A percentile compares a stretch with the other conserved stretches of the same genome.
phyloP scores from a whole-genome alignment of 1,284 basidiomycete species.

The Caloboletus inedulis region DNA sequence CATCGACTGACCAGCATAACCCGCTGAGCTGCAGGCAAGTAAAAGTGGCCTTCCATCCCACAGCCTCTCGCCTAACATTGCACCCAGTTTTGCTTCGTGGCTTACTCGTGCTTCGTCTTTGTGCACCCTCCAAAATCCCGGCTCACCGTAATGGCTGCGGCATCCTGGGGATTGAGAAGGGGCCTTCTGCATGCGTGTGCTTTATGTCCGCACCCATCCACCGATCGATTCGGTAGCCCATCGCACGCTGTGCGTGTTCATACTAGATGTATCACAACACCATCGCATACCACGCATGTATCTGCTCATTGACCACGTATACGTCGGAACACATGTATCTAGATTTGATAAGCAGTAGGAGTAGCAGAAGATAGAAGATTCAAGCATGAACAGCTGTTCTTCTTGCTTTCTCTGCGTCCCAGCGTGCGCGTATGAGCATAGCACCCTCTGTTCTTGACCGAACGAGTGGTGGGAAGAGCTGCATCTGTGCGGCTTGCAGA shows the following conservation, averaged over 20 bases:
- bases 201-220: conserved; percentile 17
- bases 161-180: neutral
- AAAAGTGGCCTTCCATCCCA: neutral
- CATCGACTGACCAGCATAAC: conserved; percentile 22
- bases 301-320: conserved; percentile 8
- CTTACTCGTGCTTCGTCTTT: neutral
- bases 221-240: conserved; percentile 22
- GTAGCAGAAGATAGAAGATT: neutral
- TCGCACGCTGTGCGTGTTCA: conserved; percentile 29
- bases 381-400: conserved; percentile 16
- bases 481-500: conserved; percentile 57
- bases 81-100: neutral
- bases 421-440: conserved; percentile 62
- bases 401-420: conserved; percentile 58
- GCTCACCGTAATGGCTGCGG: neutral
- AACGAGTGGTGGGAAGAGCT: conserved; percentile 48
- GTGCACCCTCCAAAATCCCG: neutral
- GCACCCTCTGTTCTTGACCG: conserved; percentile 65
- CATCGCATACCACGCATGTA: conserved; percentile 19
- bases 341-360: conserved; percentile 11
- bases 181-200: conserved; percentile 4
- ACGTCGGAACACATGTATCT: conserved; percentile 12
- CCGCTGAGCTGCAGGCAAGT: conserved; percentile 13
- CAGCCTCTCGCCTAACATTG: neutral
- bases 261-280: conserved; percentile 9